These are phyloP conservation scores for Eucalyptus microcorys DNA, from an alignment of 345 rosid genomes.

Conservation along the genomic window DNA sequence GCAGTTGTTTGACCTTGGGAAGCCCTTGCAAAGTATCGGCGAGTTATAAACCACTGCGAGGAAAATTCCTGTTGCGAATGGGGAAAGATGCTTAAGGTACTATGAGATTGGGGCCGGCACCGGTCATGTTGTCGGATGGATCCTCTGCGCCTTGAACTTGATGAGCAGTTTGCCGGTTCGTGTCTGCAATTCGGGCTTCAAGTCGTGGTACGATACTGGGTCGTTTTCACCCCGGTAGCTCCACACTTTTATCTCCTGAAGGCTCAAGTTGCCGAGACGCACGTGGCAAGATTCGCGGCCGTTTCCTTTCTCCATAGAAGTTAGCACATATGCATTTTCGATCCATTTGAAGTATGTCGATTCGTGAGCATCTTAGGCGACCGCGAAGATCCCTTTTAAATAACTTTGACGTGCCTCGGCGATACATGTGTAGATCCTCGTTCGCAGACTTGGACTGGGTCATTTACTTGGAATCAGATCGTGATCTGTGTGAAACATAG, in stretches of 20 bases:
- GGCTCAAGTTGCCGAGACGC: background rate
- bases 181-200: background rate
- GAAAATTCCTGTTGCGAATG: background rate
- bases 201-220: background rate
- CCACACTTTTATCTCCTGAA: background rate
- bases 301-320: background rate
- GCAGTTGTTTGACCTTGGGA: background rate
- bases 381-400: background rate
- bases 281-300: background rate
- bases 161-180: background rate
- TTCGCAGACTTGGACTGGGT: background rate
- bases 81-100: background rate
- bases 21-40: background rate
- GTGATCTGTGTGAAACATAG: background rate
- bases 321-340: background rate
- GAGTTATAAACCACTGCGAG: fast-evolving
- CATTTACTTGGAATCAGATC: background rate
- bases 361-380: background rate
- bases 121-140: background rate
- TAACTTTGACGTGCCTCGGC: background rate
- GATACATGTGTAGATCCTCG: background rate
- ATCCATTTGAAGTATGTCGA: too few relatives aligned
- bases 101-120: background rate
- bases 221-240: background rate
- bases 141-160: background rate